phyloP scores from a whole-genome alignment of 2,329 filamentous ascomycete species.

The Penicillium digitatum region DNA sequence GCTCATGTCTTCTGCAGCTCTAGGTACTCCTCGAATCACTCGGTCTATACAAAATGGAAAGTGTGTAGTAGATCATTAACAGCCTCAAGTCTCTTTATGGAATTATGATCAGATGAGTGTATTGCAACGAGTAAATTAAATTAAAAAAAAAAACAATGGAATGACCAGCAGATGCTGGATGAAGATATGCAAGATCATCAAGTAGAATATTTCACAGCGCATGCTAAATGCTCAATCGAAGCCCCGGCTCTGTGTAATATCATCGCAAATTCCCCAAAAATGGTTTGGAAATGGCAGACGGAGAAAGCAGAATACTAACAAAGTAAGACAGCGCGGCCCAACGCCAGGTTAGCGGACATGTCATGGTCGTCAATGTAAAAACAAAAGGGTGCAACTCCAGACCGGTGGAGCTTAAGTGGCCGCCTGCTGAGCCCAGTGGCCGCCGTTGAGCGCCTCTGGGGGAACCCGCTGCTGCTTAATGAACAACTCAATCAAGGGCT shows the following conservation, averaged over 20 bases:
- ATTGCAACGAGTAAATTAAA: not conserved
- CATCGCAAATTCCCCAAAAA: slow-evolving; percentile 21
- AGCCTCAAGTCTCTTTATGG: not conserved
- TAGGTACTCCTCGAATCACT: not conserved
- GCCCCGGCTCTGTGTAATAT: slow-evolving; percentile 23
- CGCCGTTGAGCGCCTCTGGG: slow-evolving; percentile 52
- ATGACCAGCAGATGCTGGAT: slow-evolving; percentile 11
- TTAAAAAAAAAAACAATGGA: slow-evolving; percentile 7
- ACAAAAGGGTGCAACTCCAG: slow-evolving; percentile 11
- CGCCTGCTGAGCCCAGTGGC: slow-evolving; percentile 42
- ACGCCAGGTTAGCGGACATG: slow-evolving; percentile 35
- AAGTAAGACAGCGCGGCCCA: slow-evolving; percentile 27
- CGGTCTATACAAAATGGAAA: not conserved
- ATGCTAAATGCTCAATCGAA: slow-evolving; percentile 38
- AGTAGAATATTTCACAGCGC: slow-evolving; percentile 30
- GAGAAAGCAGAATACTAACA: slow-evolving; percentile 21
- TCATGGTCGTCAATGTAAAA: slow-evolving; percentile 21
- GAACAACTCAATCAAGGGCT: slow-evolving; percentile 88
- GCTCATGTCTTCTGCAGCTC: not conserved
- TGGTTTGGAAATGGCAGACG: slow-evolving; percentile 18
- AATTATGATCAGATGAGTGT: slow-evolving; percentile 3
- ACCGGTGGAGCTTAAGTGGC: slow-evolving; percentile 26
- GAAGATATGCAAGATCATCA: slow-evolving; percentile 20
- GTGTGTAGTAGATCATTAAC: not conserved
- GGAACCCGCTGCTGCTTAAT: slow-evolving; percentile 84